These are phyloP conservation scores for Eucalyptus albens DNA, from an alignment of 345 rosid species.

Conservation along the genomic window DNA sequence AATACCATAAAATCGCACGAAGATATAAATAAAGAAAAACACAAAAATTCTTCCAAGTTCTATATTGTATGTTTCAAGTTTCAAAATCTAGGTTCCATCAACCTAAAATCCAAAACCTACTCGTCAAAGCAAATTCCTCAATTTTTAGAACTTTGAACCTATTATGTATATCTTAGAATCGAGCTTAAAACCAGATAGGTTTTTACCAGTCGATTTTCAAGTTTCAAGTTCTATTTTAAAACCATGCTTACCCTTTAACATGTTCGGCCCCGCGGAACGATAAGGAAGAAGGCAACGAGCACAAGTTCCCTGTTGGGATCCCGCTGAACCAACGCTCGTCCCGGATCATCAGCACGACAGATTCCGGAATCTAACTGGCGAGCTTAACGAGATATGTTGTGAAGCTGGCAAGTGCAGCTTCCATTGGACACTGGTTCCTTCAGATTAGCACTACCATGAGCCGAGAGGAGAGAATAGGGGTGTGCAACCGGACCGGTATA, in stretches of 20 bases:
- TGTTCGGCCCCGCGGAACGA: constrained; percentile 1
- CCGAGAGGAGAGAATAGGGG: too few species aligned
- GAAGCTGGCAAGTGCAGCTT: not conserved
- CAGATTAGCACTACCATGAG: not conserved
- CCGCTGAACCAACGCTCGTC: constrained; percentile 27
- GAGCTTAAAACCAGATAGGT: accelerated
- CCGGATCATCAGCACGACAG: constrained; percentile 18
- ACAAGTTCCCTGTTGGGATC: constrained; percentile 14
- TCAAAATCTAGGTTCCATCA: too few species aligned
- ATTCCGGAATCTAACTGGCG: constrained; percentile 50
- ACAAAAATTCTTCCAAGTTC: too few species aligned
- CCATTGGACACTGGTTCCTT: not conserved
- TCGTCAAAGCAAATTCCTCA: accelerated
- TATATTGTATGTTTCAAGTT: too few species aligned
- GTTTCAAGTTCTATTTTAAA: too few species aligned
- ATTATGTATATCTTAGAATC: accelerated
- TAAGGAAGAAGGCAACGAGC: not conserved
- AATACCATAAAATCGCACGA: too few species aligned
- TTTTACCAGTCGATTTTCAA: accelerated
- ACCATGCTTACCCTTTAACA: not conserved
- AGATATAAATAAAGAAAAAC: too few species aligned
- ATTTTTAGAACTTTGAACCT: accelerated
- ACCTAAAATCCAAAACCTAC: too few species aligned
- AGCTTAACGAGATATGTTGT: not conserved
- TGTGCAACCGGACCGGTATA: too few species aligned